phyloP scores from a whole-genome alignment of 108 stramenopile species.

The Stephanodiscus minutulus region DNA sequence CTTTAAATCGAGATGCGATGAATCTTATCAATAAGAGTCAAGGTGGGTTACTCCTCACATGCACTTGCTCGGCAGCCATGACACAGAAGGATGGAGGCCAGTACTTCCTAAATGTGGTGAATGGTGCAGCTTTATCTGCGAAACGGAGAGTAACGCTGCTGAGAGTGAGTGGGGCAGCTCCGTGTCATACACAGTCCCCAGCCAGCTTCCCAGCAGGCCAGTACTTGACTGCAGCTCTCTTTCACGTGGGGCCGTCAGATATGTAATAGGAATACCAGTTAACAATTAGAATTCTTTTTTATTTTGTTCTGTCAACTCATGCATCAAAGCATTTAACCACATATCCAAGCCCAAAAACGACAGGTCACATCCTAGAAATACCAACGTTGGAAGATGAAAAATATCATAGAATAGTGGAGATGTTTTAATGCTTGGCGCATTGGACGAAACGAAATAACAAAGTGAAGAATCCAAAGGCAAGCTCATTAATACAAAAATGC shows the following conservation, averaged over 20 bases:
- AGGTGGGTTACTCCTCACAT: slow-evolving; percentile 92
- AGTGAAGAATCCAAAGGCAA: not conserved
- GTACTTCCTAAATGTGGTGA: slow-evolving; percentile 75
- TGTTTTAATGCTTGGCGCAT: slow-evolving; percentile 10
- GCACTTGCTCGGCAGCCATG: slow-evolving; percentile 95
- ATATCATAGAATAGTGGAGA: slow-evolving; percentile 19
- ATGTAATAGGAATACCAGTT: slow-evolving; percentile 2
- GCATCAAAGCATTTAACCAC: slow-evolving; percentile 4
- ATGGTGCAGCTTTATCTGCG: slow-evolving; percentile 72
- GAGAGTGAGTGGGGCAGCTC: slow-evolving; percentile 70
- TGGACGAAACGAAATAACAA: slow-evolving; percentile 2
- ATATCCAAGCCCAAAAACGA: slow-evolving; percentile 9
- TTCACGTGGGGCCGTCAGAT: slow-evolving; percentile 57
- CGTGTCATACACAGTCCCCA: slow-evolving; percentile 84
- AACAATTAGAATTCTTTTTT: not conserved
- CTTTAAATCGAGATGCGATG: slow-evolving; percentile 89
- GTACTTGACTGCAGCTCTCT: slow-evolving; percentile 83
- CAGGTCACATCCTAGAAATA: slow-evolving; percentile 22
- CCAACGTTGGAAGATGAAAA: slow-evolving; percentile 17
- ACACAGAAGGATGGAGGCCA: slow-evolving; percentile 90
- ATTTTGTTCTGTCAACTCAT: not conserved
- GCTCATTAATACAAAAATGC: not conserved
- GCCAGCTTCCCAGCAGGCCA: slow-evolving; percentile 74
- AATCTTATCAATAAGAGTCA: slow-evolving; percentile 59
- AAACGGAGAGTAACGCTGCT: slow-evolving; percentile 67